Evolutionary conservation across 345 rosid species (phyloP), one percentile per base, ranked within the genome.

Genomic region (Pistacia atlantica): DNA sequence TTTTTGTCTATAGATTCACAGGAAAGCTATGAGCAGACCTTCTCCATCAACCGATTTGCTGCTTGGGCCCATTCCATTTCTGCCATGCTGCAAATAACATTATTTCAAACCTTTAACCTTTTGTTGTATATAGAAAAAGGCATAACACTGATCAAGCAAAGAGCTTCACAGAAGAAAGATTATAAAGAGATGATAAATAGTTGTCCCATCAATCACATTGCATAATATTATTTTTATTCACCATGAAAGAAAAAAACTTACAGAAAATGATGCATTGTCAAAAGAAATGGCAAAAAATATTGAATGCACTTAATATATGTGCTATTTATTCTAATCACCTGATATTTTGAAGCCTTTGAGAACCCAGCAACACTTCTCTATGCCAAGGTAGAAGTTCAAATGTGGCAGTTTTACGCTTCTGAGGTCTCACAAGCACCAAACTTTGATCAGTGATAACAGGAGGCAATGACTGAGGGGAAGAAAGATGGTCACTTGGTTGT

Each of bases 11-110:
- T 42, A 42, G 46, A 59, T 58, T 17, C 55, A n/a, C 18, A n/a
- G 17, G 18, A 22, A 68, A 72, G 28, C 72, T 51, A 67, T 65
- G 80, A 81, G 61, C 84, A 49, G 45, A 93, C 99, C 89, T 92
- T 96, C 85, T 91, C 98, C 72, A 84, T 65, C 83, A 87, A 79
- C 71, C 92, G 83, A 79, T 91, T 88, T 71, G 86, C 81, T 33
- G 86, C 88, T 62, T 68, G 84, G 13, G 89, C 89, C 99, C 98
- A 93, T 51, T 84, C 89, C n/a, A 57, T 80, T 75, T 92, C 99
- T 20, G 90, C 90, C 72, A 45, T 74, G 62, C 99, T 93, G 92
- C 83, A 85, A 83, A 81, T 35, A 74, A 77, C 11, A 73, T 45
- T 54, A 63, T 25, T 49, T 33, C 13, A 17, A 33, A 74, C 18